Percentiles rank a stretch among this genome's conserved stretches.
These are phyloP conservation scores for Oryza coarctata DNA, from an alignment of 176 grass and related monocot species.

Conservation along the genomic window DNA sequence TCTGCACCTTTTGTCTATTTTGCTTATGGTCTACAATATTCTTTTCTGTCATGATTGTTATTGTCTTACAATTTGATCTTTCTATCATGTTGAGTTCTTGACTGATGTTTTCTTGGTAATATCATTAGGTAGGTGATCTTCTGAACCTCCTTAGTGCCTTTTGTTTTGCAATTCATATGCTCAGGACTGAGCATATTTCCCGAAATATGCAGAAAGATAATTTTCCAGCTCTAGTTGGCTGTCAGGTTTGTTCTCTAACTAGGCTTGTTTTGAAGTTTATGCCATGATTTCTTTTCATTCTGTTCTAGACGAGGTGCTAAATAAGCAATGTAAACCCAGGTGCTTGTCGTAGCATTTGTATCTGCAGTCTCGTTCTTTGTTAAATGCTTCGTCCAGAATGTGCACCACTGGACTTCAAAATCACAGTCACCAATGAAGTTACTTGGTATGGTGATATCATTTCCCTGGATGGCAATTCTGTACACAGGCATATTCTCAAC, in stretches of 20 bases:
- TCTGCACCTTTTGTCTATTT: slow-evolving; percentile 5
- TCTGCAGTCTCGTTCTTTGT: slow-evolving; percentile 31
- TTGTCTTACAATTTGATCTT: neutral
- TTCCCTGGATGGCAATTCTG: slow-evolving; percentile 53
- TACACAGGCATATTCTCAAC: slow-evolving; percentile 55
- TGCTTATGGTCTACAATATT: neutral
- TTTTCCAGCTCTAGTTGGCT: slow-evolving; percentile 43
- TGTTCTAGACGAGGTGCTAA: neutral
- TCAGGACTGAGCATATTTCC: slow-evolving; percentile 56
- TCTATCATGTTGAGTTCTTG: neutral
- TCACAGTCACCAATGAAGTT: slow-evolving; percentile 11
- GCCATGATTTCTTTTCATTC: neutral
- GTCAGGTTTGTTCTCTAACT: slow-evolving; percentile 44
- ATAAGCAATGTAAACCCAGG: slow-evolving; percentile 30
- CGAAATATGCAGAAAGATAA: slow-evolving; percentile 48
- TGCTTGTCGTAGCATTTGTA: slow-evolving; percentile 47
- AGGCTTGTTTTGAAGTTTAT: neutral
- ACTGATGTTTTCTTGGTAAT: neutral
- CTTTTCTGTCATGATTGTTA: neutral
- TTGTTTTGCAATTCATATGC: slow-evolving; percentile 55
- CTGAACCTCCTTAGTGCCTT: slow-evolving; percentile 48
- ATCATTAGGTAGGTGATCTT: slow-evolving; percentile 51
- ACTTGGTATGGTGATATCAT: slow-evolving; percentile 14
- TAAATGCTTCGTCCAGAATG: slow-evolving; percentile 34
- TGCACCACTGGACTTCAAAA: slow-evolving; percentile 34